Evolutionary conservation across 495 filamentous ascomycete genomes (phyloP).

Genomic region (Tuber microsphaerosporum): DNA sequence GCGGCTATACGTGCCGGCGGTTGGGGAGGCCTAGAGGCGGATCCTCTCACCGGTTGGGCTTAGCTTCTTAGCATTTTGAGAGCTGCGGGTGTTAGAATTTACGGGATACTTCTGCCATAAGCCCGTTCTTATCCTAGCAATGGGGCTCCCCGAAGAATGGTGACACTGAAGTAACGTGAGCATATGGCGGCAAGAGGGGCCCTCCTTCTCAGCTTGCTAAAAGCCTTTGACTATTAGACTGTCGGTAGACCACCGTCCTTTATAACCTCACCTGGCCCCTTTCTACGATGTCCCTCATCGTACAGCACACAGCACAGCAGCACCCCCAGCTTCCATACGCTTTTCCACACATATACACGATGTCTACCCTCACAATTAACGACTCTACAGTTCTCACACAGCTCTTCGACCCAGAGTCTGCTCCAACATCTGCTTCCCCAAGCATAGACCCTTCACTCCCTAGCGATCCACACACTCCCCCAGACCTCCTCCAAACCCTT

Average conservation of each 20-base stretch:
- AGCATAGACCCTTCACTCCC: conserved; percentile 55
- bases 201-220: not conserved
- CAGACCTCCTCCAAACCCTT: conserved; percentile 49
- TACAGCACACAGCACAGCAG: not conserved
- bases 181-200: not conserved
- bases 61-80: too few species aligned
- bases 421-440: conserved; percentile 49
- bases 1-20: too few species aligned
- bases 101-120: too few species aligned
- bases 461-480: conserved; percentile 53
- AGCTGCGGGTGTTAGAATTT: too few species aligned
- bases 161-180: not conserved
- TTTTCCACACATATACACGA: not conserved
- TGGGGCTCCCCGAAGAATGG: not conserved
- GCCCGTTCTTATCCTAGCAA: too few species aligned
- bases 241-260: not conserved
- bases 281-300: not conserved
- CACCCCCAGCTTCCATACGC: not conserved
- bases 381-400: conserved; percentile 67
- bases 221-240: too few species aligned
- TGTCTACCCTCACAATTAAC: conserved; percentile 52
- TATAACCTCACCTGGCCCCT: not conserved
- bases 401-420: conserved; percentile 71
- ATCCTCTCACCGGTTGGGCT: not conserved
- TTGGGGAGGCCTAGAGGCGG: not conserved